A percentile compares a stretch with the other conserved stretches of the same genome.
These are phyloP conservation scores for Golubevia sp. DNA, from an alignment of 1,284 basidiomycete species.

Conservation along the genomic window DNA sequence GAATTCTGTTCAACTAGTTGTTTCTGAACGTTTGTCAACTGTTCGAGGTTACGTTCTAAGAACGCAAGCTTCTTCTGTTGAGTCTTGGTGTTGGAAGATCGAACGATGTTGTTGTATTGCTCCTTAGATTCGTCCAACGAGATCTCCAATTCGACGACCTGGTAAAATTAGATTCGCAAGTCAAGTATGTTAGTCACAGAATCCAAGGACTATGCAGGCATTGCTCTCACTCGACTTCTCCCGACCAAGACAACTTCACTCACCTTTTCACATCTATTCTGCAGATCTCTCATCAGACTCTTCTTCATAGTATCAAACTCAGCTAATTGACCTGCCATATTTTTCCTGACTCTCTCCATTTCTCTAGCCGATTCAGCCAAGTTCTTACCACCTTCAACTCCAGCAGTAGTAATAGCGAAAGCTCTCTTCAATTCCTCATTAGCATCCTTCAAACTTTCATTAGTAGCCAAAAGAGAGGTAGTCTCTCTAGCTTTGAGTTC, in stretches of 20 bases:
- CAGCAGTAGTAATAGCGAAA: conserved; percentile 92
- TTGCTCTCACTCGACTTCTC: neutral
- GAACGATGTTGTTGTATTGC: conserved; percentile 97
- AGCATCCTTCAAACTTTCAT: conserved; percentile 91
- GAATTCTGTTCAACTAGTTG: conserved; percentile 99
- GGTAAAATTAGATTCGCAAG: conserved; percentile 11
- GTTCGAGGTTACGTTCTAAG: conserved; percentile 94
- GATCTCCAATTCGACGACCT: conserved; percentile 99
- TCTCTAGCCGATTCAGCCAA: conserved; percentile 95
- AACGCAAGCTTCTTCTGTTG: conserved; percentile 99
- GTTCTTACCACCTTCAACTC: conserved; percentile 93
- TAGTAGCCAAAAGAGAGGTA: conserved; percentile 78
- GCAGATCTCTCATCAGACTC: conserved; percentile 95
- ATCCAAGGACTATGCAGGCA: too few relatives aligned
- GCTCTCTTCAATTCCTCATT: conserved; percentile 90
- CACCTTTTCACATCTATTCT: conserved; percentile 99
- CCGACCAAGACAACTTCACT: conserved; percentile 17
- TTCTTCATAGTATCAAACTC: conserved; percentile 99
- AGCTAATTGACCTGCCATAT: conserved; percentile 92
- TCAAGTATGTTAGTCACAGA: conserved; percentile 10
- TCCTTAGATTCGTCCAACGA: conserved; percentile 98
- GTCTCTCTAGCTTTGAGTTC: conserved; percentile 86
- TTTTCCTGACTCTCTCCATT: conserved; percentile 93
- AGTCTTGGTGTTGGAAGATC: conserved; percentile 94
- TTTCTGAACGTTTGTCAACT: conserved; percentile 93